Evolutionary conservation across 176 grass and related monocot species (phyloP).

Genomic region (Puccinellia tenuiflora): DNA sequence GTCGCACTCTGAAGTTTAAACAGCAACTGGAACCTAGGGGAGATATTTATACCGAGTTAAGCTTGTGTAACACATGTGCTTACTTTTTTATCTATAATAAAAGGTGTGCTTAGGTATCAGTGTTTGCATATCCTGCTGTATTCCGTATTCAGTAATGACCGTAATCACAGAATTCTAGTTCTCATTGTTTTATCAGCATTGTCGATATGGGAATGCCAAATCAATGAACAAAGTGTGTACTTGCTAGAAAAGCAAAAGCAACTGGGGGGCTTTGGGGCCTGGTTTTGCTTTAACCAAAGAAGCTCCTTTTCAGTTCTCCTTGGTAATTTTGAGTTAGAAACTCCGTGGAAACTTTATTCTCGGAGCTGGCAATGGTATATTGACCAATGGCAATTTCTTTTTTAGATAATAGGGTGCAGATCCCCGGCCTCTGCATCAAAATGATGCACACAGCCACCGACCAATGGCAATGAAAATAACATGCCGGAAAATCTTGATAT

Average conservation of each 20-base stretch:
- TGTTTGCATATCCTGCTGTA: not conserved
- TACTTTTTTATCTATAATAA: not conserved
- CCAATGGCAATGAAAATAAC: not conserved
- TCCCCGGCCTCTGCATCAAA: too few relatives aligned
- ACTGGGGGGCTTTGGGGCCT: slow-evolving; percentile 33
- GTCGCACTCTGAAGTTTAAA: not conserved
- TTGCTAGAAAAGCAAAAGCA: slow-evolving; percentile 54
- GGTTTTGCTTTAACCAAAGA: slow-evolving; percentile 44
- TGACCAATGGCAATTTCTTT: not conserved
- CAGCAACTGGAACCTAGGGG: not conserved
- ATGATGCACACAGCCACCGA: too few relatives aligned
- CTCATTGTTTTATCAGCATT: not conserved
- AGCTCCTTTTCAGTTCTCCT: not conserved
- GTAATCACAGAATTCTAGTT: not conserved
- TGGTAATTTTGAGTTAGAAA: not conserved
- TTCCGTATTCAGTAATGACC: not conserved
- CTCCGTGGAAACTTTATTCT: slow-evolving; percentile 39
- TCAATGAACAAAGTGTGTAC: slow-evolving; percentile 3
- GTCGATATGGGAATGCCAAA: not conserved
- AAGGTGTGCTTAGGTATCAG: not conserved
- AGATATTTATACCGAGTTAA: not conserved
- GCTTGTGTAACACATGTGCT: not conserved
- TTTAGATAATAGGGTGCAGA: too few relatives aligned
- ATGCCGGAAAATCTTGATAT: not conserved
- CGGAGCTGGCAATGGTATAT: slow-evolving; percentile 10